Percentiles rank a stretch among this genome's conserved stretches.
Conservation (phyloP, 202 grass and related monocot genomes). For the Miscanthus sacchariflorus region DNA sequence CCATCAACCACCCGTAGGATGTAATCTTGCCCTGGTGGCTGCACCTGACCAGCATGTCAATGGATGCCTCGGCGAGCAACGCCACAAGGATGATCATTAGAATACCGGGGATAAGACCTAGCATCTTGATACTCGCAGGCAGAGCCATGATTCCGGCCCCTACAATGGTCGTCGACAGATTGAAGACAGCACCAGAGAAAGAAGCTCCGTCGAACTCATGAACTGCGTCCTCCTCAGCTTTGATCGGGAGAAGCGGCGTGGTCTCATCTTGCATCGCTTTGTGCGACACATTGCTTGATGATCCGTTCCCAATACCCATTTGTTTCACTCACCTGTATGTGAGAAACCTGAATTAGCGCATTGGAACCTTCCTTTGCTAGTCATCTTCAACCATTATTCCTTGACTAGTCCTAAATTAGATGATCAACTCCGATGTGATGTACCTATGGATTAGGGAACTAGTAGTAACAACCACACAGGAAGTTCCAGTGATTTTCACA, state of each 20-base stretch:
- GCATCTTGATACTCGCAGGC: slow-evolving; percentile 90
- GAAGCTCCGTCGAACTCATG: slow-evolving; percentile 78
- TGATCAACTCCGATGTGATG: not conserved
- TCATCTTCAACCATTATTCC: not conserved
- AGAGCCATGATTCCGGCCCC: slow-evolving; percentile 97
- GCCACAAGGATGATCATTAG: slow-evolving; percentile 84
- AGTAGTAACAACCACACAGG: not conserved
- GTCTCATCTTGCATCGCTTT: slow-evolving; percentile 50
- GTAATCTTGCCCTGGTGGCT: slow-evolving; percentile 69
- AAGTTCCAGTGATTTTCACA: not conserved
- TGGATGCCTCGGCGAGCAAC: slow-evolving; percentile 76
- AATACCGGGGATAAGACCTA: slow-evolving; percentile 89
- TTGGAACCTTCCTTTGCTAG: not conserved
- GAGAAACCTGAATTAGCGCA: not conserved
- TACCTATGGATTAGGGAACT: not conserved
- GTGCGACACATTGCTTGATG: slow-evolving; percentile 22
- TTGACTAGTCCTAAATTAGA: slow-evolving; percentile 1
- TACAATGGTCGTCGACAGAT: slow-evolving; percentile 87
- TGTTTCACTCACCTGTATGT: slow-evolving; percentile 39
- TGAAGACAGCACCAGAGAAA: slow-evolving; percentile 91
- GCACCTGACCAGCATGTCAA: slow-evolving; percentile 85
- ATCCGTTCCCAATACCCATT: slow-evolving; percentile 54
- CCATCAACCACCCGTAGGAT: slow-evolving; percentile 89
- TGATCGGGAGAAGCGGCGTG: slow-evolving; percentile 56
- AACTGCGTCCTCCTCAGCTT: slow-evolving; percentile 51